A percentile compares a stretch with the other conserved stretches of the same genome.
These are phyloP conservation scores for Phytopythium boreale DNA, from an alignment of 352 stramenopile species.

Conservation along the genomic window DNA sequence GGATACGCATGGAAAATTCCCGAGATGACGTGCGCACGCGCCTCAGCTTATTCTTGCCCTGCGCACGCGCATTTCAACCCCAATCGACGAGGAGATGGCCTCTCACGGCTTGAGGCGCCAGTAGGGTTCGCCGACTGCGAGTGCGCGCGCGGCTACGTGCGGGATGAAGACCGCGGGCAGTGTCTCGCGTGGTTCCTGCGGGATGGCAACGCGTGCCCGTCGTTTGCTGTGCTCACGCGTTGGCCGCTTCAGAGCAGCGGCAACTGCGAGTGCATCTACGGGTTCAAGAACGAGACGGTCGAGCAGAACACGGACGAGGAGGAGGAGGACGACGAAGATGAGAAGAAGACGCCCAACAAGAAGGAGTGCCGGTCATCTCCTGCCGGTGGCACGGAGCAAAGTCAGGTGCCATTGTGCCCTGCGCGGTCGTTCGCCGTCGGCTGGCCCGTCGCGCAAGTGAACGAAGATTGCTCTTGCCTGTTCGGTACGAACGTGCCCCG, in stretches of 20 bases:
- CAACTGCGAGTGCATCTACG: conserved; percentile 76
- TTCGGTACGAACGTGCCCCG: conserved; percentile 38
- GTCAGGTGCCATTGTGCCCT: conserved; percentile 41
- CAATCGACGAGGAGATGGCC: conserved; percentile 9
- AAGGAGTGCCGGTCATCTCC: conserved; percentile 36
- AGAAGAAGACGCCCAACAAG: conserved; percentile 18
- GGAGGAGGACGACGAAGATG: conserved; percentile 8
- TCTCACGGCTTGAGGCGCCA: conserved; percentile 26
- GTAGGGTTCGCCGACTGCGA: conserved; percentile 60
- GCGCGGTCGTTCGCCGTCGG: conserved; percentile 40
- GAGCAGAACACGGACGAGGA: conserved; percentile 9
- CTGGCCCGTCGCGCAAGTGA: conserved; percentile 33
- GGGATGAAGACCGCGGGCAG: conserved; percentile 40
- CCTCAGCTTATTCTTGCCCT: conserved; percentile 61
- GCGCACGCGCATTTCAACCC: conserved; percentile 47
- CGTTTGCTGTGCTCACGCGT: conserved; percentile 54
- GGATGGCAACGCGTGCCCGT: conserved; percentile 62
- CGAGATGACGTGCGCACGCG: conserved; percentile 58
- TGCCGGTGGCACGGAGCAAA: conserved; percentile 7
- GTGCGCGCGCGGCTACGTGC: conserved; percentile 67
- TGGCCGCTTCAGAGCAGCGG: conserved; percentile 75
- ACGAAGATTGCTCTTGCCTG: conserved; percentile 45
- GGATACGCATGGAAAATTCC: conserved; percentile 72
- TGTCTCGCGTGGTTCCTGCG: conserved; percentile 71
- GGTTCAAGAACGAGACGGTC: conserved; percentile 28